Conservation (phyloP, 768 basidiomycete species). For the Phlegmacium glaucopus region DNA sequence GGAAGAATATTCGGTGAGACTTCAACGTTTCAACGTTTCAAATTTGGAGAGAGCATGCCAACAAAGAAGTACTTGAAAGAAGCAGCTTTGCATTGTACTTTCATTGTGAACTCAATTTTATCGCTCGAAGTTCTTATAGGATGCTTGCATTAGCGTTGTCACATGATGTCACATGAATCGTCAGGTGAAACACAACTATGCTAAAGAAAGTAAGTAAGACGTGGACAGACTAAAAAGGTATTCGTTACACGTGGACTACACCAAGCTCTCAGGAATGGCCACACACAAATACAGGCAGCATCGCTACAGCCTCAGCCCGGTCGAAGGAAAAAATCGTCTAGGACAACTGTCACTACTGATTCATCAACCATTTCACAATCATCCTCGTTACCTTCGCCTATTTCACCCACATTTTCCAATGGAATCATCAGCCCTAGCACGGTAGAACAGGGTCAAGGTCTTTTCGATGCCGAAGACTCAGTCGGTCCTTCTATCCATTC, state of each 20-base stretch:
- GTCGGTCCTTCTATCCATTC: constrained; percentile 3
- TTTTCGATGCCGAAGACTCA: constrained; percentile 34
- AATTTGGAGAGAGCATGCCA: too few species aligned
- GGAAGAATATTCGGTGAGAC: too few species aligned
- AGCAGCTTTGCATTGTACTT: too few species aligned
- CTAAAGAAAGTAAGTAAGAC: too few species aligned
- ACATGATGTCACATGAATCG: too few species aligned
- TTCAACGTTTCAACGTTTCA: too few species aligned
- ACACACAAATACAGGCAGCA: constrained; percentile 5
- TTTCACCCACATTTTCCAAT: constrained; percentile 29
- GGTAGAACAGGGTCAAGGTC: constrained; percentile 27
- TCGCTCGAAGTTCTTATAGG: too few species aligned
- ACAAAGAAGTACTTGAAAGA: too few species aligned
- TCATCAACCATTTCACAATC: constrained; percentile 43
- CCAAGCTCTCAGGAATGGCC: constrained; percentile 9
- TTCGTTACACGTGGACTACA: constrained; percentile 14
- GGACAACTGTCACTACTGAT: constrained; percentile 22
- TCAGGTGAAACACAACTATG: too few species aligned
- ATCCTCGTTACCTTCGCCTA: constrained; percentile 39
- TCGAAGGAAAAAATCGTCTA: constrained; percentile 21
- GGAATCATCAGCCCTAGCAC: constrained; percentile 27
- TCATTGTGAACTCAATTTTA: too few species aligned
- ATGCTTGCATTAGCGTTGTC: too few species aligned
- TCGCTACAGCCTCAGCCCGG: constrained; percentile 21
- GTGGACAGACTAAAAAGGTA: too few species aligned